Base-by-base conservation (phyloP, 257 asterid genomes). In the Mentha longifolia region DNA sequence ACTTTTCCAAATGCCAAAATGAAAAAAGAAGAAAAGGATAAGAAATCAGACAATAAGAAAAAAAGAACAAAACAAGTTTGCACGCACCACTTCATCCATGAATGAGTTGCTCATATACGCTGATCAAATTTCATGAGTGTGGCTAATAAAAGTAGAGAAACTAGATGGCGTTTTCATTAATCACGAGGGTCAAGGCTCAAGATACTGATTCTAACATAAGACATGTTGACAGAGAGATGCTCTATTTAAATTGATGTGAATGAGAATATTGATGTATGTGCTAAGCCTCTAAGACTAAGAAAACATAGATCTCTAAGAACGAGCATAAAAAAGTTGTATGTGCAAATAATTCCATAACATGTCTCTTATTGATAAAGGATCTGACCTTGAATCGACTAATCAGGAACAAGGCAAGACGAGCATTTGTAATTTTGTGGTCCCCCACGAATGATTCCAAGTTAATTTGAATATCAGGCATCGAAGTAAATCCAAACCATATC, bases 381-480 rank as follows among this genome's bases (percentile, higher is more conserved):
- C 82, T 82, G 45, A 94, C 98, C 99, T 95, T 95, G 79, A 89
- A 74, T 77, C 92, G 88, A 79, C 85, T 82, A 74, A 92, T 87
- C 72, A 95, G 67, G 81, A 86, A 86, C 70, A 88, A 60, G 60
- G 92, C 94, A 55, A 95, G 81, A 72, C 76, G 97, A 51, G 90
- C 88, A 67, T 79, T 95, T 65, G 99, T 88, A 75, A 95, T 84
- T 84, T 88, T 89, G 80, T 71, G 93, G 43, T 89, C 98, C 62
- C 98, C 98, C 76, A 92, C 86, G 74, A 59, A 89, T 67, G 98
- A 81, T 52, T 88, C 96, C 86, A 95, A 82, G 77, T 87, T 80
- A 68, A 95, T 86, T 58, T 89, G 95, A 74, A 95, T 76, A 75
- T 88, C 95, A 47, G 99, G 99, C 98, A 95, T 89, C 10, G 91